These are phyloP conservation scores for Epichloe brachyelytri DNA, from an alignment of 2,329 filamentous ascomycete genomes.

Conservation along the genomic window DNA sequence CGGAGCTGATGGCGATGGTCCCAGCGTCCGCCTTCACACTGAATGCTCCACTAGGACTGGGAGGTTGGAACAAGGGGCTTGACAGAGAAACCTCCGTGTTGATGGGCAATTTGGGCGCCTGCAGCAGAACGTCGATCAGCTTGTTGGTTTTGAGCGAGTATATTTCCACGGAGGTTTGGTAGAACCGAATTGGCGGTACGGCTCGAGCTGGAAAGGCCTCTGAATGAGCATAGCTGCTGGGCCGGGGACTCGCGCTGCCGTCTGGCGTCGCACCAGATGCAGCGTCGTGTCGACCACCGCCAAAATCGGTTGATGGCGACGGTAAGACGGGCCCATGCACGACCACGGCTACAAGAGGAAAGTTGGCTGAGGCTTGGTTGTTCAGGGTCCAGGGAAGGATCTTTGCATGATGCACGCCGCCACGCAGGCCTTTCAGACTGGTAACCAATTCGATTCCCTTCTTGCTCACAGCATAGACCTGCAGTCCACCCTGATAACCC, in stretches of 20 bases:
- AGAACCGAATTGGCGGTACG: conserved; percentile 39
- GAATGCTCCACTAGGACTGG: conserved; percentile 58
- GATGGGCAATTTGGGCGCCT: conserved; percentile 50
- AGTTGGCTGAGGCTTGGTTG: conserved; percentile 39
- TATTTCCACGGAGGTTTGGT: conserved; percentile 80
- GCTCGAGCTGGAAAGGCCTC: conserved; percentile 22
- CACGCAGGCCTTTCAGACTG: conserved; percentile 62
- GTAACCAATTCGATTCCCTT: conserved; percentile 58
- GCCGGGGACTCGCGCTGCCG: conserved; percentile 28
- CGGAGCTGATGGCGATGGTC: conserved; percentile 64
- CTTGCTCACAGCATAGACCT: conserved; percentile 61
- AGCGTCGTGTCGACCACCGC: conserved; percentile 23
- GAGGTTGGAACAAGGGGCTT: conserved; percentile 54
- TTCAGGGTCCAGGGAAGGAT: conserved; percentile 57
- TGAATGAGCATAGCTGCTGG: conserved; percentile 25
- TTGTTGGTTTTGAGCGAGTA: conserved; percentile 71
- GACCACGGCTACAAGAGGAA: conserved; percentile 67
- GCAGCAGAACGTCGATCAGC: conserved; percentile 60
- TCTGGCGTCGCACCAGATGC: conserved; percentile 26
- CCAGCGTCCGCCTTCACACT: conserved; percentile 60
- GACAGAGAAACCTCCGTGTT: conserved; percentile 39
- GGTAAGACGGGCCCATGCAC: conserved; percentile 63
- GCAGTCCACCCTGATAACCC: conserved; percentile 68
- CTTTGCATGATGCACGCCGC: conserved; percentile 70
- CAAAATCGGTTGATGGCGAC: conserved; percentile 20